Evolutionary conservation across 306 rosid genomes (phyloP), one percentile per base, ranked within the genome.

Genomic region (Clitoria ternatea): DNA sequence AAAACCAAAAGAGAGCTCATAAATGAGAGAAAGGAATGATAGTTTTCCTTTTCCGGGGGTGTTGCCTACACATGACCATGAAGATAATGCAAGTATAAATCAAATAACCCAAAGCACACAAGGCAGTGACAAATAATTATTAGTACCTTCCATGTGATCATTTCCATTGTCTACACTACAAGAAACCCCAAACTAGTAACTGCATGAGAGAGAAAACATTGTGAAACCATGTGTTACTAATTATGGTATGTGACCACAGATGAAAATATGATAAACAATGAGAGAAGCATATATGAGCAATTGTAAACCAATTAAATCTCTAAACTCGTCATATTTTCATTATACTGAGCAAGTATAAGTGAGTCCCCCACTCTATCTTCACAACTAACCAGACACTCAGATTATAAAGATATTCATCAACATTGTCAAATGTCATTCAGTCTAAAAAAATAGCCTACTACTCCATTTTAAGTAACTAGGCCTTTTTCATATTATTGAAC

Each of bases 131-230:
- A 66, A 64, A 52, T 7, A 66, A 37, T 66, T 75, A 61, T 44
- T 69, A 62, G 57, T 37, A 69, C 61, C 72, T 39, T 61, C 56
- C 66, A 9, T 6, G 61, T 48, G 33, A 70, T 36, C 60, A 30
- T 24, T 62, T 69, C 77, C 68, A 26, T 32, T 69, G 63, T 23
- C 73, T 32, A 69, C 4, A 70, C 65, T 47, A 39, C 45, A 63
- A 66, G 36, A 70, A 80, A 55, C 40, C 47, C 54, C 74, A 30
- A 75, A 71, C 30, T 26, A 75, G 49, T n/a, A 66, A 80, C 70
- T 45, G 57, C 73, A 61, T 30, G 30, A 56, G 39, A 75, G 24
- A 18, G 2, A 42, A 45, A 20, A 15, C 8, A 22, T 2, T 23
- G 33, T 57, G 55, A 48, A 70, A 70, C 8, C 14, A 19, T 0